Percentiles rank a stretch among this genome's conserved stretches.
Conservation (phyloP, 495 filamentous ascomycete genomes). For the Evernia prunastri region DNA sequence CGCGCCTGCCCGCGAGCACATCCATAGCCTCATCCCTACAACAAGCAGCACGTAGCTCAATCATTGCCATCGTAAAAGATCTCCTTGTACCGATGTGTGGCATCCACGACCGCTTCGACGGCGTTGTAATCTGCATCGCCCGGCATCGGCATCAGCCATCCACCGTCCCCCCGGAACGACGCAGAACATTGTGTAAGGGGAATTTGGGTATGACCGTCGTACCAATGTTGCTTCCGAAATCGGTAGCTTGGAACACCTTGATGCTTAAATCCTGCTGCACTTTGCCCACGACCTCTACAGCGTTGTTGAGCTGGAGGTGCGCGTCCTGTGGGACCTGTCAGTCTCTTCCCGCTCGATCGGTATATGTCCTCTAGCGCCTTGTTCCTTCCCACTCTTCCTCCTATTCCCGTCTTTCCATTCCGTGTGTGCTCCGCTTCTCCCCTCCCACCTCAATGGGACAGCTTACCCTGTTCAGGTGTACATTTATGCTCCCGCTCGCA, state of each 20-base stretch:
- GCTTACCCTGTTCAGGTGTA: constrained; percentile 64
- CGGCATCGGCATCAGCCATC: neutral
- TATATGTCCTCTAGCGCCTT: neutral
- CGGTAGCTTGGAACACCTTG: constrained; percentile 65
- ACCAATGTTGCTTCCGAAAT: constrained; percentile 72
- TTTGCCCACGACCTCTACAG: constrained; percentile 86
- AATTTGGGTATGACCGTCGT: constrained; percentile 34
- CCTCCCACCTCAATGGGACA: neutral
- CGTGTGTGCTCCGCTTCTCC: neutral
- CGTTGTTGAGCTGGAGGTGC: constrained; percentile 70
- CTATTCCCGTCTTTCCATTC: neutral
- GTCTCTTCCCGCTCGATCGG: constrained; percentile 1
- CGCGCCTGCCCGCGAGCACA: neutral
- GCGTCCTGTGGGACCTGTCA: constrained; percentile 49
- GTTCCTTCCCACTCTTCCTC: neutral
- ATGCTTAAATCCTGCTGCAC: constrained; percentile 74
- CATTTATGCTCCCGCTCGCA: constrained; percentile 64
- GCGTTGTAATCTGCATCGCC: constrained; percentile 62
- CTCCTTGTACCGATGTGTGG: constrained; percentile 75
- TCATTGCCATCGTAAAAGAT: constrained; percentile 61
- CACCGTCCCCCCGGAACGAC: neutral
- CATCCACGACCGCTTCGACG: constrained; percentile 76
- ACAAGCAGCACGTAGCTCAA: constrained; percentile 6
- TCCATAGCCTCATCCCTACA: neutral
- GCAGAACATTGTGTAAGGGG: neutral